Evolutionary conservation across 1,284 basidiomycete genomes (phyloP).

Genomic region (Cystobasidium pallidum): DNA sequence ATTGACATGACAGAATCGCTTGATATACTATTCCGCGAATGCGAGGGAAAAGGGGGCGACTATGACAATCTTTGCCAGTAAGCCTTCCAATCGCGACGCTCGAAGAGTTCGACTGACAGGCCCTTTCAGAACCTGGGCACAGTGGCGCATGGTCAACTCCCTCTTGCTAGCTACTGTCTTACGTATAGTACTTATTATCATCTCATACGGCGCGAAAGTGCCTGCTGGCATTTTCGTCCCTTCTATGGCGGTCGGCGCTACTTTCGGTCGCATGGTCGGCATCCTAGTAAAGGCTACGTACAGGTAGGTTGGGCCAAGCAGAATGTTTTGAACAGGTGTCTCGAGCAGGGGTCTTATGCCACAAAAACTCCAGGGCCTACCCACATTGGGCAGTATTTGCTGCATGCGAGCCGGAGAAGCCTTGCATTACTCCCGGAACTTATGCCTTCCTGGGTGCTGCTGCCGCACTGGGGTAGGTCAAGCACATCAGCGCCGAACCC

Average conservation of each 20-base stretch:
- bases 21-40: constrained; percentile 95
- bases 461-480: constrained; percentile 78
- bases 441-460: constrained; percentile 94
- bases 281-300: constrained; percentile 93
- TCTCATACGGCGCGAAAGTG: constrained; percentile 95
- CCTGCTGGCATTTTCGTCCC: constrained; percentile 97
- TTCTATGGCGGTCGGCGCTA: constrained; percentile 95
- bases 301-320: constrained; percentile 61
- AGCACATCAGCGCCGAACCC: too few relatives aligned
- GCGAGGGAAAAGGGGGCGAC: constrained; percentile 84
- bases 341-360: background rate
- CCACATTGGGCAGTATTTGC: constrained; percentile 83
- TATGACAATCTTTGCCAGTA: constrained; percentile 92
- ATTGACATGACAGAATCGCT: constrained; percentile 99
- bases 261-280: constrained; percentile 93
- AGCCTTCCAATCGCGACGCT: constrained; percentile 53
- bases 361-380: constrained; percentile 80
- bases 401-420: constrained; percentile 84
- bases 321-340: background rate
- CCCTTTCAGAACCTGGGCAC: constrained; percentile 71
- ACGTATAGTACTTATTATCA: constrained; percentile 79
- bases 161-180: constrained; percentile 88
- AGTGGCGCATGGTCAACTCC: constrained; percentile 95
- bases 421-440: constrained; percentile 97
- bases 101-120: background rate